Evolutionary conservation across 805 yeast genomes (phyloP).

Genomic region (Priceomyces melissophilus): DNA sequence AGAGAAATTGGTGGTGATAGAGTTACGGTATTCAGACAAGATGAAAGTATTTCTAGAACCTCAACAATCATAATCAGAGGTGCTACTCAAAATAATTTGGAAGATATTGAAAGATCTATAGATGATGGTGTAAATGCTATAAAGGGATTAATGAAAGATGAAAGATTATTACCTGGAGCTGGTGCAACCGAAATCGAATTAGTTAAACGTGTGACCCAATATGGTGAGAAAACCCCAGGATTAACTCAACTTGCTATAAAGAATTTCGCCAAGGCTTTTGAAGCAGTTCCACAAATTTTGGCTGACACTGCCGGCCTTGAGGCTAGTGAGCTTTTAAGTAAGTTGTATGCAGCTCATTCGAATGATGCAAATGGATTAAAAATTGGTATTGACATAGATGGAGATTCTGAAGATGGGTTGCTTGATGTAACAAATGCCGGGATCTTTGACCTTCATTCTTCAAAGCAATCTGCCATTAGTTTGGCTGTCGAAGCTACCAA

Average conservation of each 20-base stretch:
- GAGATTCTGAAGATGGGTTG: constrained; percentile 55
- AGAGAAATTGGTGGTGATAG: constrained; percentile 96
- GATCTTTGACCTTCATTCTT: constrained; percentile 73
- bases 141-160: constrained; percentile 82
- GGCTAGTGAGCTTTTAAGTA: constrained; percentile 83
- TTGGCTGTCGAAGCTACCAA: constrained; percentile 95
- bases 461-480: constrained; percentile 83
- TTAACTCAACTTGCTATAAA: constrained; percentile 89
- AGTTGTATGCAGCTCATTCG: constrained; percentile 84
- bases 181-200: constrained; percentile 93
- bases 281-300: constrained; percentile 85
- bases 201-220: constrained; percentile 70
- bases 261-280: constrained; percentile 91
- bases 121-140: constrained; percentile 95
- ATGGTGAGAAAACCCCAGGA: constrained; percentile 94
- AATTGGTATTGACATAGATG: constrained; percentile 76
- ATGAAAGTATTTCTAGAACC: constrained; percentile 63
- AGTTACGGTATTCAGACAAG: constrained; percentile 90
- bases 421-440: constrained; percentile 67
- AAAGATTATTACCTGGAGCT: constrained; percentile 85
- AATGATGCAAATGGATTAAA: constrained; percentile 32
- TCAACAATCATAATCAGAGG: constrained; percentile 94
- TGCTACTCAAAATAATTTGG: constrained; percentile 90
- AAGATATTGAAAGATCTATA: constrained; percentile 94
- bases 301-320: constrained; percentile 95